Percentiles rank a stretch among this genome's conserved stretches.
These are phyloP conservation scores for Fraxinus anomala DNA, from an alignment of 257 asterid genomes.

Conservation along the genomic window DNA sequence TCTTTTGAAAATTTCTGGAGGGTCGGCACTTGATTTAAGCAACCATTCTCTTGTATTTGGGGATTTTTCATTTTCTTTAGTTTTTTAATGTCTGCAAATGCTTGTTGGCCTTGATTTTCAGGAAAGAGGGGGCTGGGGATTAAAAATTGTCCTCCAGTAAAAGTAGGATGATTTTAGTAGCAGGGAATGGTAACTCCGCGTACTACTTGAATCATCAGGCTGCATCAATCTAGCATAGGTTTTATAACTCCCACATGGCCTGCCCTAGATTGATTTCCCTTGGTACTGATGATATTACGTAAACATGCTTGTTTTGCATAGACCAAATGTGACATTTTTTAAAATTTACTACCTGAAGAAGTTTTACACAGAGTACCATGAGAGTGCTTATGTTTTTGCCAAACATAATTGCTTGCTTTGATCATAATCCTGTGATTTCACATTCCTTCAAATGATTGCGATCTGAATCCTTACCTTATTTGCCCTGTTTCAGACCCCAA, in stretches of 20 bases:
- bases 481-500: slow-evolving; percentile 67
- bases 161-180: not conserved
- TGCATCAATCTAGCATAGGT: not conserved
- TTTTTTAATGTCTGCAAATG: not conserved
- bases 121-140: not conserved
- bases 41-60: not conserved
- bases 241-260: not conserved
- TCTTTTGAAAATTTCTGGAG: slow-evolving; percentile 3
- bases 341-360: slow-evolving; percentile 15
- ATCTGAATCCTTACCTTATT: slow-evolving; percentile 14
- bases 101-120: not conserved
- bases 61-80: not conserved
- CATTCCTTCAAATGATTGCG: slow-evolving; percentile 2
- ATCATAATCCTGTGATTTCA: slow-evolving; percentile 2
- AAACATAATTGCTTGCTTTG: slow-evolving; percentile 12
- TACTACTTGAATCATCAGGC: slow-evolving; percentile 18
- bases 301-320: not conserved
- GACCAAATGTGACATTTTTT: not conserved
- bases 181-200: not conserved
- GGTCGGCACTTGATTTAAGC: slow-evolving; percentile 5
- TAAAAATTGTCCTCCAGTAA: not conserved
- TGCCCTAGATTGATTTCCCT: not conserved
- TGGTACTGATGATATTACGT: not conserved
- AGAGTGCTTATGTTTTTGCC: slow-evolving; percentile 19
- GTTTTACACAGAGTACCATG: slow-evolving; percentile 21